A percentile compares a stretch with the other conserved stretches of the same genome.
Evolutionary conservation across 2,329 filamentous ascomycete species (phyloP).

Genomic region (Aspergillus aculeatus): DNA sequence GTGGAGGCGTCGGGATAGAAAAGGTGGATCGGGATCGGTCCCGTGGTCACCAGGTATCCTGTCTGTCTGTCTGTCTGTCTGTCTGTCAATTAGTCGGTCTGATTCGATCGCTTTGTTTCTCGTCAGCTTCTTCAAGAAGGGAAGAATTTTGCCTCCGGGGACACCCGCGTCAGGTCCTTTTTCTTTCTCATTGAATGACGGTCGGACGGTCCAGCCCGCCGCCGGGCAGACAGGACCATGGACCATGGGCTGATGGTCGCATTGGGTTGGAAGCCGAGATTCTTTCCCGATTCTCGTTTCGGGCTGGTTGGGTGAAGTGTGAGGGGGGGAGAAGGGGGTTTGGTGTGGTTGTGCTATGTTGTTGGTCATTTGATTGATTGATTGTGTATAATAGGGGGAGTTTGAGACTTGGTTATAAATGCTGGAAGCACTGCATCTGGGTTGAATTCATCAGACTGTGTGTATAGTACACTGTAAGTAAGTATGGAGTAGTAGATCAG

Average conservation of each 20-base stretch:
- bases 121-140: not conserved
- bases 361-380: too few species aligned
- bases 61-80: not conserved
- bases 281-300: slow-evolving; percentile 3
- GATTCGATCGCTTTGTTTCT: not conserved
- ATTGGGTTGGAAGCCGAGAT: not conserved
- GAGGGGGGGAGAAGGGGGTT: too few species aligned
- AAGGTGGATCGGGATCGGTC: not conserved
- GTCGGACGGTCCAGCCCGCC: not conserved
- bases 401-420: too few species aligned
- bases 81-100: not conserved
- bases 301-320: not conserved
- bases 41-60: not conserved
- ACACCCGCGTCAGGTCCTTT: not conserved
- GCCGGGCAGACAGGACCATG: not conserved
- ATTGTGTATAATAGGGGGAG: too few species aligned
- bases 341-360: too few species aligned
- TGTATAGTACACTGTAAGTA: too few species aligned
- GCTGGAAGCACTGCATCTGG: too few species aligned
- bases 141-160: not conserved
- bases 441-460: too few species aligned
- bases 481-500: too few species aligned
- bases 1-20: not conserved
- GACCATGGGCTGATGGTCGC: not conserved
- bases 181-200: too few species aligned